These are phyloP conservation scores for Dioscorea dumetorum DNA, from an alignment of 106 monocot species.

Conservation along the genomic window DNA sequence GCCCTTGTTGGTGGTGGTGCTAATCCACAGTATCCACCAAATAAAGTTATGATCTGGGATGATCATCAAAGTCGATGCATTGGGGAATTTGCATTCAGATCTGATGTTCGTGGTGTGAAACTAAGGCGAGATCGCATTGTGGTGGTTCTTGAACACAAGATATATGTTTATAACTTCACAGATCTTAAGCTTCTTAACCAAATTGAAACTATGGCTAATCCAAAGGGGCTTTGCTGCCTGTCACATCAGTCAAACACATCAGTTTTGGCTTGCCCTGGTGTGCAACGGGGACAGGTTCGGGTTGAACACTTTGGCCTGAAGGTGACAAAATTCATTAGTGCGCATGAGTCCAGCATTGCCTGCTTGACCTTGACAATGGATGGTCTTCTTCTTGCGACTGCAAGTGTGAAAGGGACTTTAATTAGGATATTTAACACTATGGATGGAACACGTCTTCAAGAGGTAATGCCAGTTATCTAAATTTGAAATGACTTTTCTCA, in stretches of 20 bases:
- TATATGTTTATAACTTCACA: conserved; percentile 78
- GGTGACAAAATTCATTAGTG: conserved; percentile 70
- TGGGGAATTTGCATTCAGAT: conserved; percentile 83
- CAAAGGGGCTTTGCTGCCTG: conserved; percentile 80
- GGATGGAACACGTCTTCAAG: conserved; percentile 87
- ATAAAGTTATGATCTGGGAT: conserved; percentile 90
- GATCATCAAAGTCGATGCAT: conserved; percentile 74
- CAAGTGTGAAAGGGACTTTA: conserved; percentile 80
- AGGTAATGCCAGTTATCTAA: conserved; percentile 34
- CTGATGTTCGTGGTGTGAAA: conserved; percentile 71
- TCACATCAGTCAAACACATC: conserved; percentile 72
- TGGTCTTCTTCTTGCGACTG: conserved; percentile 90
- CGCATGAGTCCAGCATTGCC: conserved; percentile 80
- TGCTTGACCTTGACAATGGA: conserved; percentile 81
- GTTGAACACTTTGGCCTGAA: conserved; percentile 89
- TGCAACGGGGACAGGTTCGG: conserved; percentile 62
- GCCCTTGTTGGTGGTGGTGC: conserved; percentile 85
- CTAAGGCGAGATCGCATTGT: conserved; percentile 70
- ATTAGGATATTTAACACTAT: conserved; percentile 95
- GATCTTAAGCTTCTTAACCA: conserved; percentile 87
- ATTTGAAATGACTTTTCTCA: too few relatives aligned
- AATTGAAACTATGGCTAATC: conserved; percentile 80
- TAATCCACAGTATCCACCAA: conserved; percentile 77
- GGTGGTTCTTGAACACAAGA: conserved; percentile 81
- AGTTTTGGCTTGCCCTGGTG: conserved; percentile 78